A percentile compares a stretch with the other conserved stretches of the same genome.
Conservation (phyloP, 305 asterid genomes). For the Fraxinus nigra region DNA sequence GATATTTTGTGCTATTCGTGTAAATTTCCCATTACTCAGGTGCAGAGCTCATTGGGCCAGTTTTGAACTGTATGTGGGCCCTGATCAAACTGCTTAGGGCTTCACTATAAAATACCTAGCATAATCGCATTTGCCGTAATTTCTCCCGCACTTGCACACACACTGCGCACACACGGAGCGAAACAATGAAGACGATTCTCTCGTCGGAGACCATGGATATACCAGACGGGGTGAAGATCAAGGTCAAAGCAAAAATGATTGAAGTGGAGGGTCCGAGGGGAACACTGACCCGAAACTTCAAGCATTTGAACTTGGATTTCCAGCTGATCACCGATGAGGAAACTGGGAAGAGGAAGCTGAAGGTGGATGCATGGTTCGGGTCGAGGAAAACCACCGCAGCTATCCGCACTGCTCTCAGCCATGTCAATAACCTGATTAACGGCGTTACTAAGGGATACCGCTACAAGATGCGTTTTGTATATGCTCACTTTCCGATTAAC, state of each 20-base stretch:
- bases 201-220: constrained; percentile 58
- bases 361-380: constrained; percentile 65
- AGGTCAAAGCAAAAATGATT: constrained; percentile 54
- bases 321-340: constrained; percentile 52
- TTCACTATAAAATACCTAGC: background rate
- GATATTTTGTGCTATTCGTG: background rate
- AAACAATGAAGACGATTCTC: constrained; percentile 49
- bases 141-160: background rate
- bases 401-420: constrained; percentile 63
- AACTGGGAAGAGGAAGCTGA: constrained; percentile 51
- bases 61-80: background rate
- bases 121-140: background rate
- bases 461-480: constrained; percentile 67
- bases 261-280: constrained; percentile 65
- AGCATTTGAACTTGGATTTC: constrained; percentile 63
- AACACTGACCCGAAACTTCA: constrained; percentile 47
- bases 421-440: constrained; percentile 48
- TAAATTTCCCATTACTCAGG: background rate
- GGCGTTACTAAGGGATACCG: constrained; percentile 63
- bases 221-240: constrained; percentile 56
- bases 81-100: background rate
- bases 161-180: background rate
- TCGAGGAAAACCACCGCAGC: constrained; percentile 55
- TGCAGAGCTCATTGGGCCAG: background rate
- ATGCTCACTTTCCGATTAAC: constrained; percentile 64